Conservation (phyloP, 2,329 filamentous ascomycete genomes). For the Pseudocercospora cruenta region DNA sequence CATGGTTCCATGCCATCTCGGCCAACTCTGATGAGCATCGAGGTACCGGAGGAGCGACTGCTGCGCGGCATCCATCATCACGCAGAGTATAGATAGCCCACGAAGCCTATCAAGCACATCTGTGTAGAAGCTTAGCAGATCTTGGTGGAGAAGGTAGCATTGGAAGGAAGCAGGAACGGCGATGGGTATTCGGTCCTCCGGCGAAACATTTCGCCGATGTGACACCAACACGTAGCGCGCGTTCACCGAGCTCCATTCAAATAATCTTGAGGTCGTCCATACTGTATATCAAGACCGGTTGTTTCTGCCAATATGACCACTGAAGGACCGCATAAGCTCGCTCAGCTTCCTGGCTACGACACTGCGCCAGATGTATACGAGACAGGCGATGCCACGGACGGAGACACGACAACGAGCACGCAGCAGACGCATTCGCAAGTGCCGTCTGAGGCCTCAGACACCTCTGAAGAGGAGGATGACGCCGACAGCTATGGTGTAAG, state of each 20-base stretch:
- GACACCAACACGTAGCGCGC: background rate
- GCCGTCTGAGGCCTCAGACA: slow-evolving; percentile 26
- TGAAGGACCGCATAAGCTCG: slow-evolving; percentile 13
- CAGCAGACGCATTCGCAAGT: slow-evolving; percentile 23
- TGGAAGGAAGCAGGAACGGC: background rate
- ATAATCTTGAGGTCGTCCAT: background rate
- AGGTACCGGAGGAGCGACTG: background rate
- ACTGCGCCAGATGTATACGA: slow-evolving; percentile 95
- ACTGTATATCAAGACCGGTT: background rate
- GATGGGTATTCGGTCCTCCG: background rate
- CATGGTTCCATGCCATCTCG: background rate
- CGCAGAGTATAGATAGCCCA: background rate
- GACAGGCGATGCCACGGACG: slow-evolving; percentile 65
- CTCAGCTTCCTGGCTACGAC: slow-evolving; percentile 53
- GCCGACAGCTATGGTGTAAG: slow-evolving; percentile 67
- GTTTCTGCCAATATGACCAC: background rate
- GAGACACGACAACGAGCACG: slow-evolving; percentile 25
- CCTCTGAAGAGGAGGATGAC: slow-evolving; percentile 54
- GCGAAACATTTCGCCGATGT: background rate
- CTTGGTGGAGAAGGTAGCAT: background rate
- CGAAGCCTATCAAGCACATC: background rate
- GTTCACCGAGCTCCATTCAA: background rate
- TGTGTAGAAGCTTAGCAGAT: background rate
- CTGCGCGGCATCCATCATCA: background rate
- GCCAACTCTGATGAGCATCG: background rate